Percentiles rank a stretch among this genome's conserved stretches.
These are phyloP conservation scores for Salix koriyanagi DNA, from an alignment of 345 rosid species.

Conservation along the genomic window DNA sequence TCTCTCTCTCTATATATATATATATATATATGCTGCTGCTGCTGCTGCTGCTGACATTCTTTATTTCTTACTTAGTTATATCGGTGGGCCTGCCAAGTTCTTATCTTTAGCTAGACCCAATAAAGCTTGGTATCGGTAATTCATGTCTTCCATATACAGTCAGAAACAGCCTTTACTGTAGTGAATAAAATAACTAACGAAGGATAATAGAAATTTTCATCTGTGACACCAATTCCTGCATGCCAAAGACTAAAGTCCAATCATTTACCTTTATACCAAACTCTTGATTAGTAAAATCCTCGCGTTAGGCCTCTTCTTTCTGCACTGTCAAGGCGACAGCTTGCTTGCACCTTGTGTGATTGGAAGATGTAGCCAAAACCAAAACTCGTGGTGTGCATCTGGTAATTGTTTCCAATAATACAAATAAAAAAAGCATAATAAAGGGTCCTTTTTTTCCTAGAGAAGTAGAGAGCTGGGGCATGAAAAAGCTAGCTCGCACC, in stretches of 20 bases:
- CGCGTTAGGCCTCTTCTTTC: neutral
- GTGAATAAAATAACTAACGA: neutral
- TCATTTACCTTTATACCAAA: neutral
- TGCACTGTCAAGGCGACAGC: neutral
- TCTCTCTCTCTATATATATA: neutral
- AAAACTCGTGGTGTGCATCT: neutral
- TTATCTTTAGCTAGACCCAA: constrained; percentile 42
- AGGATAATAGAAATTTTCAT: neutral
- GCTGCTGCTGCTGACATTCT: neutral
- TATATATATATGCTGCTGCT: neutral
- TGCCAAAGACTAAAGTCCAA: neutral
- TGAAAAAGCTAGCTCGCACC: constrained; percentile 30
- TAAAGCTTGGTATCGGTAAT: constrained; percentile 30
- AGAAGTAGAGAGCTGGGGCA: constrained; percentile 19
- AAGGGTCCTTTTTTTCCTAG: constrained; percentile 5
- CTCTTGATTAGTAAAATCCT: neutral
- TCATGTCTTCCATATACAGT: constrained; percentile 33
- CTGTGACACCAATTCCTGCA: neutral
- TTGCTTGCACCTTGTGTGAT: neutral
- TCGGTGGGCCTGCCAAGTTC: constrained; percentile 28
- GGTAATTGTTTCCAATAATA: neutral
- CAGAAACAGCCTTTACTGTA: constrained; percentile 42
- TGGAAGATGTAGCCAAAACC: neutral
- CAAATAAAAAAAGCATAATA: neutral
- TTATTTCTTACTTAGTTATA: neutral